These are phyloP conservation scores for Fusarium liriodendri DNA, from an alignment of 2,329 filamentous ascomycete genomes.

Conservation along the genomic window DNA sequence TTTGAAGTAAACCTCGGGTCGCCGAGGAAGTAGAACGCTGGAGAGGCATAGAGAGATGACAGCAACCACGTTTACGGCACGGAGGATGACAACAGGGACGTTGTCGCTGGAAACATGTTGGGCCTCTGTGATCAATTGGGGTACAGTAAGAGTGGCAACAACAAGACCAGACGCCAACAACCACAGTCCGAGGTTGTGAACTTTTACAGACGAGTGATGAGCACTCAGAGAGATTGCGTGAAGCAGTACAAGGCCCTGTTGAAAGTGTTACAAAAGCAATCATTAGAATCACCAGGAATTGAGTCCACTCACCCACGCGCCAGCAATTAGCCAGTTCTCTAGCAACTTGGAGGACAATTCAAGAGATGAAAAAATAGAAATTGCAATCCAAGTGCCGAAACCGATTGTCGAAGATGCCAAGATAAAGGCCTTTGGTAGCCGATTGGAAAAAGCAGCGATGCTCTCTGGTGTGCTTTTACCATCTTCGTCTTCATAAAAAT, in stretches of 20 bases:
- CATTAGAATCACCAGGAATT: not conserved
- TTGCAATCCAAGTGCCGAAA: slow-evolving; percentile 64
- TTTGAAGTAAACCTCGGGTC: slow-evolving; percentile 73
- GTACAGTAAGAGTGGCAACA: slow-evolving; percentile 56
- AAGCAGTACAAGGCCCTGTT: slow-evolving; percentile 61
- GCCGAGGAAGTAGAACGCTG: slow-evolving; percentile 70
- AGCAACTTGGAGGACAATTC: slow-evolving; percentile 52
- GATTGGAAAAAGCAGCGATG: slow-evolving; percentile 70
- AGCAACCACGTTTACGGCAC: slow-evolving; percentile 59
- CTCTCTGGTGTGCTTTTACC: slow-evolving; percentile 75
- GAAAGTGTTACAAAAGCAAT: slow-evolving; percentile 4
- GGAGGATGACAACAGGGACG: slow-evolving; percentile 56
- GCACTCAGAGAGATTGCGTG: slow-evolving; percentile 64
- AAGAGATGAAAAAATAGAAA: slow-evolving; percentile 65
- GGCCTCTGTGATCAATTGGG: slow-evolving; percentile 56
- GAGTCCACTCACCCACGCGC: slow-evolving; percentile 69
- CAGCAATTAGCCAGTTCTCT: slow-evolving; percentile 69
- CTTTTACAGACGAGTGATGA: slow-evolving; percentile 61
- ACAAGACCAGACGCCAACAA: slow-evolving; percentile 60
- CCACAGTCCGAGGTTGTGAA: slow-evolving; percentile 65
- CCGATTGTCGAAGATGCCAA: slow-evolving; percentile 66
- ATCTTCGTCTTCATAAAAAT: slow-evolving; percentile 75
- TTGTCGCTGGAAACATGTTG: slow-evolving; percentile 46
- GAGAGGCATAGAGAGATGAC: slow-evolving; percentile 59
- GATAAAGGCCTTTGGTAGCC: slow-evolving; percentile 65